Base-by-base conservation (phyloP, 140 eudicot species). In the Ambrosia hybrid region DNA sequence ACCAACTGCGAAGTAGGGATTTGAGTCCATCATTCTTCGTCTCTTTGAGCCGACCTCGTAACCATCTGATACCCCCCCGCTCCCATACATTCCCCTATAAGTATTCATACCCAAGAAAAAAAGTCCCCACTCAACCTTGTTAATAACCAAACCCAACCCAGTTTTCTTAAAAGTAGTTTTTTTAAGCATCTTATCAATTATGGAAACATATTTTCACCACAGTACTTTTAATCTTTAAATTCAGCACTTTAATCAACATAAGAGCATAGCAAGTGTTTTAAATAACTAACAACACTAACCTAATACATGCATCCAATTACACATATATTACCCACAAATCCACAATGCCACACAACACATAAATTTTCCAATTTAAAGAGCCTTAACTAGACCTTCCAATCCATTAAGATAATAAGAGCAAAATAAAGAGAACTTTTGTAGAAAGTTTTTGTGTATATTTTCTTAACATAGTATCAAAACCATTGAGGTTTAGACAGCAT, bases 51-150 rank as follows among this genome's bases (percentile, higher is more conserved):
- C 99, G 88, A 90, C 85, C 90, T 83, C 95, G 95, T 88, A 90
- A 90, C 92, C 92, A 91, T 90, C 96, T 71, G 96, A 90, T 74
- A 84, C 88, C 99, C 97, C 99, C 96, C 97, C 96, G 96, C 96
- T 90, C 96, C 97, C 99, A 85, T 78, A 94, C 96, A 87, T 83
- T 86, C 94, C 91, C 98, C 99, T 94, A 85, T 88, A 83, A 78
- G 82, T 79, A 86, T 83, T 76, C 81, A 87, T 86, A 94, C 97
- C 97, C 99, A 86, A 83, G 74, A 73, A 78, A 80, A 81, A 83
- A 82, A 89, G 81, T 79, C 97, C 96, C 96, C 97, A 86, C 96
- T 83, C 86, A 92, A 89, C 98, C 95, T 82, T 76, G 96, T 92
- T 87, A 93, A 90, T 93, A 88, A 81, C 97, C 91, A 88, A 80